Evolutionary conservation across 2,329 filamentous ascomycete genomes (phyloP), one percentile per base, ranked within the genome.

Genomic region (Diaporthe capsici): DNA sequence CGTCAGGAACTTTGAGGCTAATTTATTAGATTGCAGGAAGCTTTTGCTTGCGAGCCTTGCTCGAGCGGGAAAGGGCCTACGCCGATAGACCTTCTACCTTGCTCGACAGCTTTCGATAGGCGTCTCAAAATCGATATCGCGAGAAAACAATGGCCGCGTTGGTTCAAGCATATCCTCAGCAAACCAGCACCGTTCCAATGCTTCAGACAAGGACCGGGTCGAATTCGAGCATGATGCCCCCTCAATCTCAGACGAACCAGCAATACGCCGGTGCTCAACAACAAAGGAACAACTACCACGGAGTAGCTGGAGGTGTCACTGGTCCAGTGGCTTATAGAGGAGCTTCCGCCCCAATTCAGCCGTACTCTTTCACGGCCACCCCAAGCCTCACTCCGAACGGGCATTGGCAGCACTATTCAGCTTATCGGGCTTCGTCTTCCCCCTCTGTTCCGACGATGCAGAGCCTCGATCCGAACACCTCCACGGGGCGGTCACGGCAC

Each of bases 81-180:
- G 34, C 34, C 49, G 60, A 20, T 74, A 55, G 63, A 72, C 28
- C 28, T 49, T 55, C n/a, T 8, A 25, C 28, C 58, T 39, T 25
- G 55, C 77, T 78, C 75, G 65, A 76, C 76, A 78, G 78, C 78
- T 44, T 47, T 57, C 34, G 60, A 55, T 44, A 51, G 37, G 51
- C 39, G 76, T 76, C 76, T 80, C 75, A 77, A 79, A 79, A 82
- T 82, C 34, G 67, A 25, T 20, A 42, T 49, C 51, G 55, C 57
- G 63, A 28, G 75, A 68, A 67, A 88, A 93, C 83, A 84, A 96
- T 97, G 94, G 94, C 94, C 88, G 94, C 94, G 85, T 89, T 96
- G 88, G 93, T 96, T 82, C 94, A 96, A 87, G 92, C 93, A 77
- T 94, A 94, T 83, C 91, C 94, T 81, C 93, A 94, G 86, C 93